These are phyloP conservation scores for Melanopsichium pennsylvanicum DNA, from an alignment of 1,284 basidiomycete genomes.

Conservation along the genomic window DNA sequence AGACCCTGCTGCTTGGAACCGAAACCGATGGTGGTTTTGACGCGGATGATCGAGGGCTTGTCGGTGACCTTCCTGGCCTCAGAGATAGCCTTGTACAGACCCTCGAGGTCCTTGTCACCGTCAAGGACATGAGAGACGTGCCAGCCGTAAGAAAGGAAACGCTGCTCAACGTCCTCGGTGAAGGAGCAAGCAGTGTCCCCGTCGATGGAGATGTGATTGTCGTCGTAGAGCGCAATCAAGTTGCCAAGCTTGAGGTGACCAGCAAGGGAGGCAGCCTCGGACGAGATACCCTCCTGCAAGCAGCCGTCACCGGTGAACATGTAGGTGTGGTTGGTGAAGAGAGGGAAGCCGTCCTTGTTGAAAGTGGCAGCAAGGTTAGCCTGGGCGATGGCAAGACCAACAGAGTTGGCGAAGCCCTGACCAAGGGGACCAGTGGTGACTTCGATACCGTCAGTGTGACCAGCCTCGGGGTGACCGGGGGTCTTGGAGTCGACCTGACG, in stretches of 20 bases:
- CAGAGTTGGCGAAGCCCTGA: constrained; percentile 85
- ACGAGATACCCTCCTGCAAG: constrained; percentile 92
- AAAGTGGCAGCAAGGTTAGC: constrained; percentile 85
- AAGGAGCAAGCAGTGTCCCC: constrained; percentile 90
- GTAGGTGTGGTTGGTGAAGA: constrained; percentile 91
- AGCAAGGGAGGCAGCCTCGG: constrained; percentile 88
- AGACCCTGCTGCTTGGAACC: constrained; percentile 91
- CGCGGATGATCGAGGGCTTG: constrained; percentile 86
- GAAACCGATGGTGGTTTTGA: constrained; percentile 90
- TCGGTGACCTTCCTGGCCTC: constrained; percentile 77
- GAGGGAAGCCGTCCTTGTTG: constrained; percentile 84
- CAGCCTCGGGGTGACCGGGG: constrained; percentile 83
- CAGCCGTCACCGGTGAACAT: constrained; percentile 91
- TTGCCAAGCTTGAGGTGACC: constrained; percentile 91
- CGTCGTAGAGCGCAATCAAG: constrained; percentile 72
- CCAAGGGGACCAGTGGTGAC: constrained; percentile 96
- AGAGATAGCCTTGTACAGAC: constrained; percentile 81
- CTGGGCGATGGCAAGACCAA: constrained; percentile 91
- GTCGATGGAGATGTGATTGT: constrained; percentile 90
- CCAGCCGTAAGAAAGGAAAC: constrained; percentile 92
- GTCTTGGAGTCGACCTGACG: constrained; percentile 77
- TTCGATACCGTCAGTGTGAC: constrained; percentile 85
- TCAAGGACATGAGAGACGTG: constrained; percentile 84
- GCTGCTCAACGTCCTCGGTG: constrained; percentile 88
- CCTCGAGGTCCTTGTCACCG: constrained; percentile 83